Percentiles rank a stretch among this genome's conserved stretches.
Evolutionary conservation across 768 basidiomycete species (phyloP).

Genomic region (Mycena amicta): DNA sequence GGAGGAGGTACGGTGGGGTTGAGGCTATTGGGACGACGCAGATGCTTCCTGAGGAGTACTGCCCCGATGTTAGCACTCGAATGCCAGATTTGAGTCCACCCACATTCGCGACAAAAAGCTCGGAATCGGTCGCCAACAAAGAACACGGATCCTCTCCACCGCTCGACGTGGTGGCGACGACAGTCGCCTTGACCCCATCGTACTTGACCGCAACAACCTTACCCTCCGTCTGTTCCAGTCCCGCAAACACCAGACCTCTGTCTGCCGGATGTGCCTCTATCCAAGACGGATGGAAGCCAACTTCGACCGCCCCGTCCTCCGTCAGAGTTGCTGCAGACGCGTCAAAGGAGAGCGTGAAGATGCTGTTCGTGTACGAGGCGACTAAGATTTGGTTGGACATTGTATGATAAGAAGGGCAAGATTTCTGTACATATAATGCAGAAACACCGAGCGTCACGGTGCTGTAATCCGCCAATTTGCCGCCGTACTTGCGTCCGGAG

Average conservation of each 20-base stretch:
- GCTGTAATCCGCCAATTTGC: neutral
- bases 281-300: constrained; percentile 78
- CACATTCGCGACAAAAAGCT: constrained; percentile 74
- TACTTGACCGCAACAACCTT: constrained; percentile 61
- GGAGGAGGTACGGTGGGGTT: constrained; percentile 46
- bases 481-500: neutral
- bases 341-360: constrained; percentile 70
- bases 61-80: no score
- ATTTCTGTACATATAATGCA: no score
- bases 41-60: constrained; percentile 75
- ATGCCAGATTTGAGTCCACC: no score
- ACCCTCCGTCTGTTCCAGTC: constrained; percentile 70
- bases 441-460: neutral
- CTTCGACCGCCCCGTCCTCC: constrained; percentile 44
- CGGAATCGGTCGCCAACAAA: constrained; percentile 56
- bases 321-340: constrained; percentile 45
- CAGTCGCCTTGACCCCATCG: constrained; percentile 52
- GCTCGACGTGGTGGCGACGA: constrained; percentile 52
- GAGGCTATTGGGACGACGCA: constrained; percentile 57
- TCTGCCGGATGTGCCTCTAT: constrained; percentile 62
- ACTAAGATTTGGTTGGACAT: constrained; percentile 56
- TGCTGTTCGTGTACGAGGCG: constrained; percentile 64
- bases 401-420: constrained; percentile 14
- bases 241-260: constrained; percentile 62
- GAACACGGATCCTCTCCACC: constrained; percentile 68